These are phyloP conservation scores for Herpetomonas tarakana DNA, from an alignment of 208 protist genomes.

Conservation along the genomic window DNA sequence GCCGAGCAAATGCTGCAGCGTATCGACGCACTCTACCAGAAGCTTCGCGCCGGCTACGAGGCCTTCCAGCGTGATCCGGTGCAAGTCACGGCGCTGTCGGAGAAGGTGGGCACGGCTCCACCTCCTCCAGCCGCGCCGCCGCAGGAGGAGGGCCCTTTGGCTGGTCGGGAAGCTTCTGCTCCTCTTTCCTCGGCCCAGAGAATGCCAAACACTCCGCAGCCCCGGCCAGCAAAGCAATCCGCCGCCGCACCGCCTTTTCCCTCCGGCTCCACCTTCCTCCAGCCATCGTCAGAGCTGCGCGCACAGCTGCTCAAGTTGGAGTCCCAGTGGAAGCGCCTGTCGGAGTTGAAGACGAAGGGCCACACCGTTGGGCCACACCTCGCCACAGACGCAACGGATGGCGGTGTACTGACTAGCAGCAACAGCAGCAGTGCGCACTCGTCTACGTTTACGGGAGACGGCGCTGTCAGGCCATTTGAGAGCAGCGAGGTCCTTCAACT, in stretches of 20 bases:
- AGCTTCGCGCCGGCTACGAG: constrained; percentile 2
- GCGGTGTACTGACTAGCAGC: too few relatives aligned
- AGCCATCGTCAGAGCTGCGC: constrained; percentile 22
- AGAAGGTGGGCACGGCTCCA: too few relatives aligned
- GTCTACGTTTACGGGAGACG: too few relatives aligned
- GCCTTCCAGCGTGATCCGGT: constrained; percentile 1
- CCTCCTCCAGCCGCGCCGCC: too few relatives aligned
- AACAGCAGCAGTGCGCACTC: too few relatives aligned
- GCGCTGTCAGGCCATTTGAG: too few relatives aligned
- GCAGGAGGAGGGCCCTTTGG: too few relatives aligned
- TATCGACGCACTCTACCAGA: neutral
- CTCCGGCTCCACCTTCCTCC: neutral
- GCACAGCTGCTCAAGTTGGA: constrained; percentile 61
- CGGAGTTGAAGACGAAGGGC: constrained; percentile 39
- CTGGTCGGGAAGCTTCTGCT: too few relatives aligned
- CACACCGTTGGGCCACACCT: too few relatives aligned
- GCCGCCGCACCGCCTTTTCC: neutral
- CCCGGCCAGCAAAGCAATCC: neutral
- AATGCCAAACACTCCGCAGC: neutral
- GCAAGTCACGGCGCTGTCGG: neutral
- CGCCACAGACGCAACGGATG: too few relatives aligned
- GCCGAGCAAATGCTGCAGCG: neutral
- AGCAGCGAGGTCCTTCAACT: neutral
- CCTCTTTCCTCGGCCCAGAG: neutral
- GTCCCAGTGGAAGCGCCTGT: constrained; percentile 70